Conservation (phyloP, 2,329 filamentous ascomycete species). For the Didymella lethalis region DNA sequence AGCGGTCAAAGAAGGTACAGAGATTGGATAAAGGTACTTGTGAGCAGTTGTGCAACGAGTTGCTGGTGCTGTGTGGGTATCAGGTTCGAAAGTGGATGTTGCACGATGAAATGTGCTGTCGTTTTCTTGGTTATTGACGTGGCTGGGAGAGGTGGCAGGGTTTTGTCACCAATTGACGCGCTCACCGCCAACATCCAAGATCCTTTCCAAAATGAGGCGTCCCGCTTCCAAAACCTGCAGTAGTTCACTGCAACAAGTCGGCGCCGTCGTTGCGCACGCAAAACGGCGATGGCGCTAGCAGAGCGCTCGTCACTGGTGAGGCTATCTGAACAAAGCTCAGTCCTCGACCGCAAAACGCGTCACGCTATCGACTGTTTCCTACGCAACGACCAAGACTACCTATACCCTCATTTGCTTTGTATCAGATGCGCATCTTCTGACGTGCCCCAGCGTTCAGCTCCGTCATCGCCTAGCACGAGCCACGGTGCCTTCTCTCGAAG, state of each 20-base stretch:
- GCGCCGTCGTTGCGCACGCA: conserved; percentile 6
- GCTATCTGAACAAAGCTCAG: conserved; percentile 12
- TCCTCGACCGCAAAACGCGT: background rate
- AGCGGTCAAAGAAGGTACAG: conserved; percentile 24
- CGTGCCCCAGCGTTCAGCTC: conserved; percentile 36
- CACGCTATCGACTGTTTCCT: background rate
- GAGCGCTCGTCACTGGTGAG: conserved; percentile 2
- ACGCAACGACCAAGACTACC: background rate
- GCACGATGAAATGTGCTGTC: conserved; percentile 31
- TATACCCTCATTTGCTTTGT: background rate
- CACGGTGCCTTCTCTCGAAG: conserved; percentile 51
- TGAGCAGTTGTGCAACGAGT: conserved; percentile 24
- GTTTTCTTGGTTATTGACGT: conserved; percentile 24
- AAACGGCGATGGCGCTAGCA: conserved; percentile 12
- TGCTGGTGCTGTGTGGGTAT: conserved; percentile 20
- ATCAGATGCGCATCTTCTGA: conserved; percentile 30
- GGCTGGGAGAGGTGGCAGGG: conserved; percentile 31
- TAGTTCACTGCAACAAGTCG: conserved; percentile 6
- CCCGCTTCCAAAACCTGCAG: conserved; percentile 12
- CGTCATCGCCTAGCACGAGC: conserved; percentile 41
- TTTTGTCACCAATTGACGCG: conserved; percentile 18
- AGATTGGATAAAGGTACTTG: conserved; percentile 15
- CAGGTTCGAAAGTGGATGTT: conserved; percentile 12
- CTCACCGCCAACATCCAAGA: conserved; percentile 36
- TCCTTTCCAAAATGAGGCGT: conserved; percentile 8